phyloP scores from a whole-genome alignment of 495 filamentous ascomycete genomes.

The Penicillium coffeae region DNA sequence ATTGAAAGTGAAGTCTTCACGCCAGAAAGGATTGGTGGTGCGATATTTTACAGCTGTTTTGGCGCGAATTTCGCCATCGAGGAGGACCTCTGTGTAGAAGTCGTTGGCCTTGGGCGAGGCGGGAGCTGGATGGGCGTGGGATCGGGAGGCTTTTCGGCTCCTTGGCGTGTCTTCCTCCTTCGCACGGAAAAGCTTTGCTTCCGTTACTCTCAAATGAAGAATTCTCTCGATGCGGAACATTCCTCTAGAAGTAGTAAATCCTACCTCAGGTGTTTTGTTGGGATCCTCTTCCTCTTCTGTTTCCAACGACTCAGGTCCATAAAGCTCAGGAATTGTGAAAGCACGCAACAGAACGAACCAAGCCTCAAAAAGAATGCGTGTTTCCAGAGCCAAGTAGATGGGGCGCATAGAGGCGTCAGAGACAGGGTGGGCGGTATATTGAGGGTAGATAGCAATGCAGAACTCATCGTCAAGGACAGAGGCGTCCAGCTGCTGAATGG shows the following conservation, averaged over 20 bases:
- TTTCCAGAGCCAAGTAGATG: conserved; percentile 81
- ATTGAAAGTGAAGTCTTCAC: conserved; percentile 82
- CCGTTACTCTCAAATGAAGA: conserved; percentile 56
- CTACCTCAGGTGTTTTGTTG: conserved; percentile 22
- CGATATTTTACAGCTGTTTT: conserved; percentile 79
- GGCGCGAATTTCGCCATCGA: conserved; percentile 85
- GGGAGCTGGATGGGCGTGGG: conserved; percentile 29
- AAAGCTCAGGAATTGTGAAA: conserved; percentile 91
- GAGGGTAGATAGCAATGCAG: conserved; percentile 87
- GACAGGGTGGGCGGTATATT: conserved; percentile 66
- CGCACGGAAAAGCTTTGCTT: conserved; percentile 50
- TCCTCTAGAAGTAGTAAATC: conserved; percentile 32
- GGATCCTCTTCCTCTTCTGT: conserved; percentile 16
- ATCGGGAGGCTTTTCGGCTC: conserved; percentile 40
- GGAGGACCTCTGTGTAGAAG: conserved; percentile 86
- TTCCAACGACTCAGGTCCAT: conserved; percentile 51
- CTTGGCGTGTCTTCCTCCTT: conserved; percentile 30
- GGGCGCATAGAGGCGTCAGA: conserved; percentile 42
- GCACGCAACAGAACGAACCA: conserved; percentile 94
- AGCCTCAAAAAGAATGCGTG: conserved; percentile 84
- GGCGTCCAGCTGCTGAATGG: conserved; percentile 81
- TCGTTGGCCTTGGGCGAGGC: conserved; percentile 31
- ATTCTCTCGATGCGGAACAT: conserved; percentile 66
- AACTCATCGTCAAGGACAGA: conserved; percentile 94
- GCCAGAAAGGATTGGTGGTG: conserved; percentile 87